These are phyloP conservation scores for Clarireedia hainanense DNA, from an alignment of 2,329 filamentous ascomycete species.

Conservation along the genomic window DNA sequence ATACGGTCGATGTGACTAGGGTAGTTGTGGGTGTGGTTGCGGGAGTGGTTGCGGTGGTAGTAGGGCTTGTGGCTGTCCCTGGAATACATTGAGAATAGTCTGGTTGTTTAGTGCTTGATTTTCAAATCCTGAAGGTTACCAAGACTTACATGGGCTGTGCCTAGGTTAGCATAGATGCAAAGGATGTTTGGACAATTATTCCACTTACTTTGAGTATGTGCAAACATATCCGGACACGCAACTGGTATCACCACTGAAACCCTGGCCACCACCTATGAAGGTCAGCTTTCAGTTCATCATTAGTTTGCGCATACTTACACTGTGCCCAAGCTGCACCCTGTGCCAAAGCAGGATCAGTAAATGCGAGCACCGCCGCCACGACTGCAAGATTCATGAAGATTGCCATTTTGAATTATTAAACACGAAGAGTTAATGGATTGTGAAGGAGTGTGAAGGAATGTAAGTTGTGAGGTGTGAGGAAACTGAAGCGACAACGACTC, in stretches of 20 bases:
- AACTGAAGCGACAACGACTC: not conserved
- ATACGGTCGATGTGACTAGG: constrained; percentile 1
- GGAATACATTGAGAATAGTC: constrained; percentile 23
- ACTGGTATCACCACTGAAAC: constrained; percentile 25
- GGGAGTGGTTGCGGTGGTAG: constrained; percentile 1
- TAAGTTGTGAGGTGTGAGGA: too few relatives aligned
- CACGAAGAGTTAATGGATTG: not conserved
- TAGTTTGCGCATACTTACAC: constrained; percentile 11
- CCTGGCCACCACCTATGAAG: constrained; percentile 24
- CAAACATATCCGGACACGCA: constrained; percentile 27
- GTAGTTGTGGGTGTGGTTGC: constrained; percentile 3
- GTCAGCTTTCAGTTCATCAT: not conserved
- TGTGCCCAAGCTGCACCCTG: constrained; percentile 16
- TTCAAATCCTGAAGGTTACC: not conserved
- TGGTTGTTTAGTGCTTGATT: not conserved
- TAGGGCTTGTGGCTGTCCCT: constrained; percentile 1
- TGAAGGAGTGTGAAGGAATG: not conserved
- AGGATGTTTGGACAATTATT: not conserved
- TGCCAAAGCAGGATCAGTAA: constrained; percentile 14
- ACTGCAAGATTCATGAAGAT: constrained; percentile 15
- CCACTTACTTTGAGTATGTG: constrained; percentile 13
- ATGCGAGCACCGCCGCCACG: constrained; percentile 14
- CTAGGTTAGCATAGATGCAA: not conserved
- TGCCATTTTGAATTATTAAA: constrained; percentile 13
- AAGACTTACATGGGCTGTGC: constrained; percentile 2